Percentiles rank a stretch among this genome's conserved stretches.
phyloP scores from a whole-genome alignment of 768 basidiomycete species.

The Phylloporus scabripes region DNA sequence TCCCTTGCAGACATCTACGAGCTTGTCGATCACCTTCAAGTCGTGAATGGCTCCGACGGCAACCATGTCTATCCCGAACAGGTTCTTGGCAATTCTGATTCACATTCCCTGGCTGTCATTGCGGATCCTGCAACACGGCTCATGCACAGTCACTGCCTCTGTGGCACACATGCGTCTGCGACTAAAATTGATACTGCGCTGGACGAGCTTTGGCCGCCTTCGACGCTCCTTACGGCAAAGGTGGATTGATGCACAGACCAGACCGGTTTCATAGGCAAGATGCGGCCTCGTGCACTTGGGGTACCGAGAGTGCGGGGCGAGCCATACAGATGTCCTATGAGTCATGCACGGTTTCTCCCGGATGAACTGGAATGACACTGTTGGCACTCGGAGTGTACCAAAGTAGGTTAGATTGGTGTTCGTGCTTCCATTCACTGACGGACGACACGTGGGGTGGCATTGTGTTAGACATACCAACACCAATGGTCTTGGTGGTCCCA shows the following conservation, averaged over 20 bases:
- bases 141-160: background rate
- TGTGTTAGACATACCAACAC: background rate
- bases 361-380: background rate
- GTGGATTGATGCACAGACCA: background rate
- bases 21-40: slow-evolving; percentile 36
- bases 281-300: slow-evolving; percentile 15
- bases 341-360: slow-evolving; percentile 13
- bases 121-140: background rate
- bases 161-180: background rate
- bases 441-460: slow-evolving; percentile 1
- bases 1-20: slow-evolving; percentile 49
- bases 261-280: slow-evolving; percentile 2
- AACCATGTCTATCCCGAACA: background rate
- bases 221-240: slow-evolving; percentile 6
- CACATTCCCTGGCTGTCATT: background rate
- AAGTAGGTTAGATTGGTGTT: slow-evolving; percentile 30
- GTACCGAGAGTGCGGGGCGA: slow-evolving; percentile 34
- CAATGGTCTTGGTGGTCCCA: too few species aligned
- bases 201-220: slow-evolving; percentile 3
- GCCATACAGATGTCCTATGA: slow-evolving; percentile 45
- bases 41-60: too few species aligned
- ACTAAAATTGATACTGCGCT: background rate
- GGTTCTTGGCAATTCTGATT: background rate
- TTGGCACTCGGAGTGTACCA: slow-evolving; percentile 46
- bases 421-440: background rate